These are phyloP conservation scores for Amanita rubescens DNA, from an alignment of 768 basidiomycete species.

Conservation along the genomic window DNA sequence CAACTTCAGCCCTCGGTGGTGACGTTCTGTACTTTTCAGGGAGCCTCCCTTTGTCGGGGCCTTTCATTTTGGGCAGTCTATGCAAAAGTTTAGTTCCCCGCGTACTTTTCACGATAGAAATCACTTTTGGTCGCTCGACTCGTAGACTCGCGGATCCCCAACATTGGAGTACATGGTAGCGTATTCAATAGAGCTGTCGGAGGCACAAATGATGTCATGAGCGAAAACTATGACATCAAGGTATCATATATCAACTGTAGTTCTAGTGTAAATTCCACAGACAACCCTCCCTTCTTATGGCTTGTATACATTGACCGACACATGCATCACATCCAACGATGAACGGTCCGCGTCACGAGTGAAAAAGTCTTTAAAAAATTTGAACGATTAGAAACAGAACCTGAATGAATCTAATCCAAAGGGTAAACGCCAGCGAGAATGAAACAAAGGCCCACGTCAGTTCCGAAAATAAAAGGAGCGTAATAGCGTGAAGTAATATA, in stretches of 20 bases:
- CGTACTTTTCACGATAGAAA: too few species aligned
- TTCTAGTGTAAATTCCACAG: neutral
- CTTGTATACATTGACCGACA: neutral
- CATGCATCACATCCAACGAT: neutral
- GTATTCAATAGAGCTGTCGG: neutral
- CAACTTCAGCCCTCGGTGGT: conserved; percentile 27
- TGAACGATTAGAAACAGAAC: neutral
- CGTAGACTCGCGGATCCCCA: conserved; percentile 41
- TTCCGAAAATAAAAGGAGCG: neutral
- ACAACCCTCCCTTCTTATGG: neutral
- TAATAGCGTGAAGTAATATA: neutral
- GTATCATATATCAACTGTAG: neutral
- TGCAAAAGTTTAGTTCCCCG: neutral
- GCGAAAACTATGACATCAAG: neutral
- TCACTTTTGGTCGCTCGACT: conserved; percentile 42
- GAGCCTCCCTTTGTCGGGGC: conserved; percentile 12
- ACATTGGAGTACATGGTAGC: conserved; percentile 40
- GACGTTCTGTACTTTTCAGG: conserved; percentile 23
- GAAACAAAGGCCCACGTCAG: neutral
- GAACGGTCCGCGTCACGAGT: neutral
- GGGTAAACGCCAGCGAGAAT: neutral
- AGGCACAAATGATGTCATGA: neutral
- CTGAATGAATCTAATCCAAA: conserved; percentile 1
- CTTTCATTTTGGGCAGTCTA: conserved; percentile 8
- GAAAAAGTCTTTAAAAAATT: neutral